Evolutionary conservation across 139 green algal species (phyloP).

Genomic region (Nannochloris sp.): DNA sequence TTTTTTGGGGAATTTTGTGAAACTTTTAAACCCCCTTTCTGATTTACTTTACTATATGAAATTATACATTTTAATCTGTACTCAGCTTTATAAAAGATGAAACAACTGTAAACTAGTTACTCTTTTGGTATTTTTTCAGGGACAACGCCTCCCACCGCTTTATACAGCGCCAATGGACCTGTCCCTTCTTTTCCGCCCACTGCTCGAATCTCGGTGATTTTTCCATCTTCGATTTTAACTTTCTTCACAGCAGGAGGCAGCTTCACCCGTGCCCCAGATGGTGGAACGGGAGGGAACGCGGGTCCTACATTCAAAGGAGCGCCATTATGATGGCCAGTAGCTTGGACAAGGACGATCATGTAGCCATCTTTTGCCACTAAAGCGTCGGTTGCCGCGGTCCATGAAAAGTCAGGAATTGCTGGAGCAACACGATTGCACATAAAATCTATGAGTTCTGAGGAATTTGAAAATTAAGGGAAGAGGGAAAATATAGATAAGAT

Average conservation of each 20-base stretch:
- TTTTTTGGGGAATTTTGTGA: no score
- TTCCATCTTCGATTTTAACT: slow-evolving; percentile 25
- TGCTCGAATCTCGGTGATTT: slow-evolving; percentile 17
- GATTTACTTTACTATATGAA: neutral
- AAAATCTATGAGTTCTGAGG: slow-evolving; percentile 13
- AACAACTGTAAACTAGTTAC: no score
- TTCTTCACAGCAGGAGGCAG: slow-evolving; percentile 12
- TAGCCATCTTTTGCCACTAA: slow-evolving; percentile 18
- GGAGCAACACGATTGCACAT: slow-evolving; percentile 11
- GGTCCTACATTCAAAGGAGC: slow-evolving; percentile 8
- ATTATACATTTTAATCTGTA: no score
- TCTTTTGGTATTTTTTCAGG: neutral
- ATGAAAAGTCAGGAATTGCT: slow-evolving; percentile 34
- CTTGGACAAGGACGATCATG: slow-evolving; percentile 12
- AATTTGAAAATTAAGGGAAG: neutral
- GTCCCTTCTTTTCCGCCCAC: neutral
- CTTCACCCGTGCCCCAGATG: slow-evolving; percentile 9
- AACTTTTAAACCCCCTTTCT: neutral
- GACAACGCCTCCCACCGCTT: slow-evolving; percentile 13
- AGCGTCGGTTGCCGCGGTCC: slow-evolving; percentile 17
- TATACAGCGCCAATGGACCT: slow-evolving; percentile 16
- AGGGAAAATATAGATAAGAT: neutral
- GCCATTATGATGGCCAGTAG: slow-evolving; percentile 26
- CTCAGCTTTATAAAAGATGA: no score
- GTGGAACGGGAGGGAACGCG: slow-evolving; percentile 4